Conservation (phyloP, 2,329 filamentous ascomycete species). For the Leptosphaerulina australis region DNA sequence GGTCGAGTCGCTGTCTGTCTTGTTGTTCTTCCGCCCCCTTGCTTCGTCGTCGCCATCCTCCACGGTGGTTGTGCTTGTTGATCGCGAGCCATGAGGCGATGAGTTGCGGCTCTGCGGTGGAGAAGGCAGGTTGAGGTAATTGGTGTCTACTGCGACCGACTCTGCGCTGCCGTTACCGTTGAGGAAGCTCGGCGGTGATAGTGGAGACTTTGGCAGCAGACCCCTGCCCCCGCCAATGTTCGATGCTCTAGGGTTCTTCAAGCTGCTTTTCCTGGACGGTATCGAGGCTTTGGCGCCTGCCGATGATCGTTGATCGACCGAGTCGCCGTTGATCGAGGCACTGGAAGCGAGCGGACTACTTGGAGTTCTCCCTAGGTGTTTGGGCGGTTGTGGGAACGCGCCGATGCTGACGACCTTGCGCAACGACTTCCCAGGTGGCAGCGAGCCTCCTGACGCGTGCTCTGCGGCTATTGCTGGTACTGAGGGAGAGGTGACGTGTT, state of each 20-base stretch:
- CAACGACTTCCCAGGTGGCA: conserved; percentile 66
- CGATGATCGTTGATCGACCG: conserved; percentile 42
- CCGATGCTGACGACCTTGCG: conserved; percentile 93
- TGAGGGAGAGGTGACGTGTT: conserved; percentile 42
- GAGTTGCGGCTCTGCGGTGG: conserved; percentile 89
- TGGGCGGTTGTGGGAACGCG: conserved; percentile 88
- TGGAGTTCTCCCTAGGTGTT: conserved; percentile 62
- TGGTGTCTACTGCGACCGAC: conserved; percentile 70
- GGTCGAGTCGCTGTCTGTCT: conserved; percentile 30
- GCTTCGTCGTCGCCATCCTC: conserved; percentile 74
- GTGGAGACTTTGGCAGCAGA: conserved; percentile 48
- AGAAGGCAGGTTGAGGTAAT: conserved; percentile 76
- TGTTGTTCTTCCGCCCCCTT: conserved; percentile 56
- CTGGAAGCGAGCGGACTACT: conserved; percentile 57
- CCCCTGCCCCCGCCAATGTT: conserved; percentile 40
- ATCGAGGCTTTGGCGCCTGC: conserved; percentile 32
- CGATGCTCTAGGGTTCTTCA: conserved; percentile 57
- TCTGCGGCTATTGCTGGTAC: conserved; percentile 57
- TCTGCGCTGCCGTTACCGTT: conserved; percentile 82
- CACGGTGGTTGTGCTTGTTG: conserved; percentile 83
- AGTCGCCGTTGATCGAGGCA: conserved; percentile 53
- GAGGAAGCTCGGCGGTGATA: conserved; percentile 71
- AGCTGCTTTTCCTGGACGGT: conserved; percentile 44
- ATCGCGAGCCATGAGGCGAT: conserved; percentile 90
- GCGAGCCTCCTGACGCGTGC: conserved; percentile 45